Evolutionary conservation across 495 filamentous ascomycete species (phyloP).

Genomic region (Penicillium manginii): DNA sequence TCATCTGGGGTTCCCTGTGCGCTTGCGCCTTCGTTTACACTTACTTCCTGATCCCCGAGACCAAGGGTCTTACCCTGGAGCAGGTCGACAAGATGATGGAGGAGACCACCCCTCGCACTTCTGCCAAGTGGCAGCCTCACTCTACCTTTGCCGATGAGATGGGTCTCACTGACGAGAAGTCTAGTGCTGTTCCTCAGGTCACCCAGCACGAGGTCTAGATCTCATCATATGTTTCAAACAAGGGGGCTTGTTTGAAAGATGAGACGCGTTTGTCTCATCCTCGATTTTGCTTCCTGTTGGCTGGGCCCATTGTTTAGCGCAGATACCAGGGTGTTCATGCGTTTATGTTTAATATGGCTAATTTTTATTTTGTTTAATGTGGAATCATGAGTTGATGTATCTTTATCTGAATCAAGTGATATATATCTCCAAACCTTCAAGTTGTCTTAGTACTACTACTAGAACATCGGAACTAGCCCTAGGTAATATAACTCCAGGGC

Average conservation of each 20-base stretch:
- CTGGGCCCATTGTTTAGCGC: slow-evolving; percentile 19
- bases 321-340: slow-evolving; percentile 23
- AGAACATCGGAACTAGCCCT: too few species aligned
- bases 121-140: slow-evolving; percentile 74
- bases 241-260: background rate
- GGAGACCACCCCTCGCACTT: slow-evolving; percentile 76
- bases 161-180: slow-evolving; percentile 54
- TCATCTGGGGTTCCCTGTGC: slow-evolving; percentile 80
- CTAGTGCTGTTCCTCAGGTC: slow-evolving; percentile 33
- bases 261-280: background rate
- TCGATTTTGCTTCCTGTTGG: slow-evolving; percentile 11
- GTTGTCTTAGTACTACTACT: background rate
- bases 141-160: slow-evolving; percentile 72
- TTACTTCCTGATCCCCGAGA: slow-evolving; percentile 83
- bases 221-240: background rate
- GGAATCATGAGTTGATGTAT: slow-evolving; percentile 19
- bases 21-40: slow-evolving; percentile 67
- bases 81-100: slow-evolving; percentile 92
- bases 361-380: slow-evolving; percentile 9
- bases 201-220: slow-evolving; percentile 39
- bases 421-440: background rate
- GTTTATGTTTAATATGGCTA: slow-evolving; percentile 21
- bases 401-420: slow-evolving; percentile 16
- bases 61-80: slow-evolving; percentile 85
- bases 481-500: too few species aligned